Evolutionary conservation across 2,329 filamentous ascomycete genomes (phyloP).

Genomic region (Pseudopyrenochaeta lycopersici): DNA sequence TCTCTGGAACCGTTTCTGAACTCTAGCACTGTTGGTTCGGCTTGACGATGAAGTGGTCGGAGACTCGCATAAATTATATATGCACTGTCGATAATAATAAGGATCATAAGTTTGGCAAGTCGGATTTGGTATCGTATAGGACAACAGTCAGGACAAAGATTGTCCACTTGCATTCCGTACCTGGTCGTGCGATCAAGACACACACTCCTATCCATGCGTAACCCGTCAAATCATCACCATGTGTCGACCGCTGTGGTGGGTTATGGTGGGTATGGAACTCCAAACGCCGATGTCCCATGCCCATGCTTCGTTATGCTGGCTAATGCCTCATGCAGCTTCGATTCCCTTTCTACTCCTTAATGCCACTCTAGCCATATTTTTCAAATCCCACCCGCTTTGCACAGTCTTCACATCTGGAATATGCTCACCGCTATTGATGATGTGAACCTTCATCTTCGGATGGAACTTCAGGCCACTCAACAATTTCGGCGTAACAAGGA

Average conservation of each 20-base stretch:
- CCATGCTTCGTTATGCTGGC: neutral
- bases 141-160: neutral
- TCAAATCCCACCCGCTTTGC: slow-evolving; percentile 56
- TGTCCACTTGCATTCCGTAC: neutral
- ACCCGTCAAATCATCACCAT: neutral
- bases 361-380: slow-evolving; percentile 46
- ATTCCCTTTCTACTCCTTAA: slow-evolving; percentile 38
- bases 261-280: no score
- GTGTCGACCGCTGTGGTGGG: neutral
- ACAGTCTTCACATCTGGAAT: slow-evolving; percentile 51
- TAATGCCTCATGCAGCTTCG: slow-evolving; percentile 19
- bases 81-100: neutral
- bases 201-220: neutral
- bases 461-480: slow-evolving; percentile 87
- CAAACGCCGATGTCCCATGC: neutral
- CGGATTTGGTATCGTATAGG: neutral
- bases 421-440: slow-evolving; percentile 87
- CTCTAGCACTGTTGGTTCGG: neutral
- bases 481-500: slow-evolving; percentile 96
- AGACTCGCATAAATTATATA: neutral
- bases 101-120: neutral
- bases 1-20: neutral
- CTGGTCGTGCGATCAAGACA: neutral
- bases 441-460: slow-evolving; percentile 88
- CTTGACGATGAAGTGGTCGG: neutral